Percentiles rank a stretch among this genome's conserved stretches.
Evolutionary conservation across 148 eudicot genomes (phyloP).

Genomic region (Selenicereus undatus): DNA sequence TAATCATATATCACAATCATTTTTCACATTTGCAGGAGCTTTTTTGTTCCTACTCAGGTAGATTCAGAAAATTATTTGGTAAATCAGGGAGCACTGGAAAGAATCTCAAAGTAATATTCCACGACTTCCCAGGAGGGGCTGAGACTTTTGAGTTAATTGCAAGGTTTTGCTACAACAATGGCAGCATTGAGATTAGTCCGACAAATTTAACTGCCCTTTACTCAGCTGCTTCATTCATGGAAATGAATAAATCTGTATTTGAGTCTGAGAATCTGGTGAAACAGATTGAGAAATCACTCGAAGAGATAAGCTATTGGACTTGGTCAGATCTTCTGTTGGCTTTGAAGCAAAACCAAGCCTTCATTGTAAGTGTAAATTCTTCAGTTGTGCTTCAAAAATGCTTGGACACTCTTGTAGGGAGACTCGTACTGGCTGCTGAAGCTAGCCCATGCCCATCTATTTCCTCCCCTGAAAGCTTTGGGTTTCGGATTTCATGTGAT

Average conservation of each 20-base stretch:
- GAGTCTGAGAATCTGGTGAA: slow-evolving; percentile 44
- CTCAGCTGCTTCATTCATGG: slow-evolving; percentile 56
- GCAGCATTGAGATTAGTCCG: slow-evolving; percentile 38
- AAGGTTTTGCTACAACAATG: slow-evolving; percentile 70
- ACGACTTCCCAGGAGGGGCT: slow-evolving; percentile 76
- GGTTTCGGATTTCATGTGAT: slow-evolving; percentile 53
- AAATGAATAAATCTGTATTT: slow-evolving; percentile 46
- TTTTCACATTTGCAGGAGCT: slow-evolving; percentile 42
- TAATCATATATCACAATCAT: slow-evolving; percentile 8
- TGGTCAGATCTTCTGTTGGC: slow-evolving; percentile 66
- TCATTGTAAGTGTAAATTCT: slow-evolving; percentile 21
- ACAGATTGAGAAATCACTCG: slow-evolving; percentile 46
- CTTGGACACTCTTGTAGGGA: slow-evolving; percentile 49
- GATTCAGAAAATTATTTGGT: slow-evolving; percentile 43
- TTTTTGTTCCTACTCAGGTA: slow-evolving; percentile 49
- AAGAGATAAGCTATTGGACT: slow-evolving; percentile 50
- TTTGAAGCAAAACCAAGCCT: slow-evolving; percentile 47
- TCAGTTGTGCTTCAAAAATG: slow-evolving; percentile 37
- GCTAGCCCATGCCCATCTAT: slow-evolving; percentile 57
- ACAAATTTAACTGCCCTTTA: slow-evolving; percentile 34
- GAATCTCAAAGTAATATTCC: slow-evolving; percentile 54
- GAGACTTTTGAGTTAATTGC: slow-evolving; percentile 57
- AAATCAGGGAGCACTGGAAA: slow-evolving; percentile 29
- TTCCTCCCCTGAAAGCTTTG: slow-evolving; percentile 67
- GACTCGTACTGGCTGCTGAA: slow-evolving; percentile 47